A percentile compares a stretch with the other conserved stretches of the same genome.
Conservation (phyloP, 2,329 filamentous ascomycete genomes). For the Graphilbum ipis-grandicollis region DNA sequence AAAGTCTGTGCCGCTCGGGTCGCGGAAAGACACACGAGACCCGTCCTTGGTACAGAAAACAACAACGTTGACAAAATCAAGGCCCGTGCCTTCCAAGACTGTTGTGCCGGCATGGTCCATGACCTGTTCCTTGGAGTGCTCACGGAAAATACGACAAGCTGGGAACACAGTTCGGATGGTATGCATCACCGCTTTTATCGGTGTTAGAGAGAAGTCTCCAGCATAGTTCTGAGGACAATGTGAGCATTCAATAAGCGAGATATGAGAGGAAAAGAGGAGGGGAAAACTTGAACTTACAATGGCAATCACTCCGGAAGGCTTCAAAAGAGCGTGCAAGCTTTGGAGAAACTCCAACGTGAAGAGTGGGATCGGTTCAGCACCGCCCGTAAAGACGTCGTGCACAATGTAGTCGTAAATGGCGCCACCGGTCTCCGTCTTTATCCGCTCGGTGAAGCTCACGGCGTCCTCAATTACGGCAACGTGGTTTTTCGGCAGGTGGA, state of each 20-base stretch:
- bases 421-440: conserved; percentile 21
- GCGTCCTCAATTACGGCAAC: conserved; percentile 71
- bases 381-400: conserved; percentile 95
- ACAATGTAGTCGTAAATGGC: conserved; percentile 75
- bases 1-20: conserved; percentile 46
- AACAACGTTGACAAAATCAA: conserved; percentile 89
- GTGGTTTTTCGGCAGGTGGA: conserved; percentile 61
- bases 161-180: conserved; percentile 75
- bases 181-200: conserved; percentile 60
- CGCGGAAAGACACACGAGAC: conserved; percentile 37
- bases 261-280: background rate
- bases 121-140: conserved; percentile 38
- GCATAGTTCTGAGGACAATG: conserved; percentile 63
- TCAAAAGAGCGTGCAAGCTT: conserved; percentile 53
- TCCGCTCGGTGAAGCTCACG: conserved; percentile 42
- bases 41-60: conserved; percentile 68
- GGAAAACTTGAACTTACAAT: conserved; percentile 43
- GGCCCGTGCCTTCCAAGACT: conserved; percentile 19
- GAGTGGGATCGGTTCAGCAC: conserved; percentile 72
- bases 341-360: conserved; percentile 77
- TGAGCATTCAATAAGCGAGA: background rate
- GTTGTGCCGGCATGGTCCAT: too few relatives aligned
- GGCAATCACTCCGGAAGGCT: conserved; percentile 65
- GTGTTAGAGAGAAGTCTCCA: conserved; percentile 63
- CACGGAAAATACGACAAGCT: conserved; percentile 81